Base-by-base conservation (phyloP, 768 basidiomycete genomes). In the Cystobasidiopsis lactophilus region DNA sequence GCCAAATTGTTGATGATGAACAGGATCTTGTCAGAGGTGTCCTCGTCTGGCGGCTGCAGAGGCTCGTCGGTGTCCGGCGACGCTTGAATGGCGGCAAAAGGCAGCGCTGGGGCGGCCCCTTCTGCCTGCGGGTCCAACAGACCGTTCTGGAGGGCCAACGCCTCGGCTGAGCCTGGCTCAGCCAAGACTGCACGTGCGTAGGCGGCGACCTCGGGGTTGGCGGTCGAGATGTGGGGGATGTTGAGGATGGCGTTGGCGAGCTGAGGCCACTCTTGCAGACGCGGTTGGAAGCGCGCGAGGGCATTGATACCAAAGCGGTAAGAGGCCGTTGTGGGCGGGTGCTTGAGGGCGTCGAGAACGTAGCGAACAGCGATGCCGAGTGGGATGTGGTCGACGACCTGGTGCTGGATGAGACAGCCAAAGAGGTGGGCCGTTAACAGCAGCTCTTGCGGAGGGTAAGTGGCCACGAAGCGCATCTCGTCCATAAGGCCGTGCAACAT, bases 401-500 rank as follows among this genome's bases (percentile, higher is more conserved):
- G 79, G 63, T 82, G 77, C 59, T 93, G 84, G 59, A 98, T 93
- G 61, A 98, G 75, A 29, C 86, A 88, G 31, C 93, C 93, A 58
- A 96, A 96, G 27, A 98, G 75, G 63, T 85, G 81, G 44, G 84
- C 93, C 5, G 93, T 96, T 78, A 96, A 86, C 50, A 79, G 78
- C 43, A 96, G 74, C 69, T 96, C 88, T 58, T 88, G 82, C 37
- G 82, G 73, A 24, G 93, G 93, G 68, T 81, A 93, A 38, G 82
- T 81, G 64, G 91, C 85, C 77, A 96, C 93, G 73, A 95, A 98
- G 63, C 88, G 89, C 77, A 93, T 93, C 69, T 98, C 93, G 76
- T 96, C 93, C 69, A 98, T 95, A 40, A 98, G 76, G 73, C 93
- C 91, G 70, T 95, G 89, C 48, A 98, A 79, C 79, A 93, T 93